Percentiles rank a stretch among this genome's conserved stretches.
phyloP scores from a whole-genome alignment of 306 rosid genomes.

The Rosa persica region DNA sequence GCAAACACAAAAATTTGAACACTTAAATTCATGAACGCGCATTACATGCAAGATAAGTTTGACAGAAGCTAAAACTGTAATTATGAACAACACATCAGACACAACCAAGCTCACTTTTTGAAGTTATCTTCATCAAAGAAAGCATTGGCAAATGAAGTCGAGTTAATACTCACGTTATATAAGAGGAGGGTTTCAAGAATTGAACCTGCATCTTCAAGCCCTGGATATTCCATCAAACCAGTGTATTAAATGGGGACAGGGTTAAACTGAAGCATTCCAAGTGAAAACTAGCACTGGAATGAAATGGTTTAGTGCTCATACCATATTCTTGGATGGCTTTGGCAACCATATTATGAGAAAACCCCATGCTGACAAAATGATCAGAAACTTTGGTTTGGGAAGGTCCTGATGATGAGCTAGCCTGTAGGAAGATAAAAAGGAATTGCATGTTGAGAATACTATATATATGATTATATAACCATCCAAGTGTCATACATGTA shows the following conservation, averaged over 20 bases:
- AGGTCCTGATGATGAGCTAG: constrained; percentile 57
- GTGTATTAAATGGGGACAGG: background rate
- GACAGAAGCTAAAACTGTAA: too few relatives aligned
- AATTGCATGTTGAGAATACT: constrained; percentile 22
- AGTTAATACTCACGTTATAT: constrained; percentile 55
- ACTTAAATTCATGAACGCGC: too few relatives aligned
- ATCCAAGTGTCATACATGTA: background rate
- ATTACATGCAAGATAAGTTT: too few relatives aligned
- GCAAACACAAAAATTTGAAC: too few relatives aligned
- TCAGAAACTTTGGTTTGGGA: constrained; percentile 64
- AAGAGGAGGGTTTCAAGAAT: constrained; percentile 76
- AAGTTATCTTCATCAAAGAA: background rate
- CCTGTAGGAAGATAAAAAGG: constrained; percentile 40
- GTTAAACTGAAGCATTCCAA: constrained; percentile 22
- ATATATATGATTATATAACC: constrained; percentile 2
- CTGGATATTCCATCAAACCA: constrained; percentile 48
- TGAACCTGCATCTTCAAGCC: constrained; percentile 63
- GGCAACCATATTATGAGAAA: constrained; percentile 62
- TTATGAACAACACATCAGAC: background rate
- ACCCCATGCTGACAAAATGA: constrained; percentile 74
- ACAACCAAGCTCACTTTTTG: background rate
- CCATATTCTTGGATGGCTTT: constrained; percentile 78
- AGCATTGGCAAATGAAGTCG: constrained; percentile 12
- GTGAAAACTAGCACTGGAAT: constrained; percentile 18
- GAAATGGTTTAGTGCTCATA: constrained; percentile 36